Percentiles rank a stretch among this genome's conserved stretches.
Evolutionary conservation across 306 rosid species (phyloP).

Genomic region (Calophaca sinica): DNA sequence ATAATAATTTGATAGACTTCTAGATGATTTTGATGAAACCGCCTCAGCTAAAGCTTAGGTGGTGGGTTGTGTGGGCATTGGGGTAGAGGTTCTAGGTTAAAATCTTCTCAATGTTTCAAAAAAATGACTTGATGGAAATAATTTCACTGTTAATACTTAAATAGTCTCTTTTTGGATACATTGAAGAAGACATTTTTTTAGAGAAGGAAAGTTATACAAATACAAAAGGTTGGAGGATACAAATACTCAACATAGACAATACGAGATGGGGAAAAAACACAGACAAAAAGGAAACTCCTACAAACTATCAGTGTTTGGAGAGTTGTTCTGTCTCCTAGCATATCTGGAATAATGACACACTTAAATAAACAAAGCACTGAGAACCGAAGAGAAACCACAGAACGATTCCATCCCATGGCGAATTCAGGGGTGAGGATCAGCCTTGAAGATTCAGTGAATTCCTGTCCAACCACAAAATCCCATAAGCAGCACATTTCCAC

Average conservation of each 20-base stretch:
- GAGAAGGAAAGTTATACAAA: slow-evolving; percentile 5
- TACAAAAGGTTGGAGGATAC: background rate
- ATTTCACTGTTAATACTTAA: background rate
- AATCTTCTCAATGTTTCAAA: background rate
- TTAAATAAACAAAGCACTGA: background rate
- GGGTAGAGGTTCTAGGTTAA: slow-evolving; percentile 28
- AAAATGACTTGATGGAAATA: background rate
- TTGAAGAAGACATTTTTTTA: background rate
- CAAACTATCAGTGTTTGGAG: slow-evolving; percentile 5
- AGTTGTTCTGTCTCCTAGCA: background rate
- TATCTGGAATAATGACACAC: background rate
- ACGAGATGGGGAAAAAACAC: background rate
- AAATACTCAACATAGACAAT: background rate
- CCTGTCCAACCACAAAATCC: background rate
- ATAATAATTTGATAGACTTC: slow-evolving; percentile 13
- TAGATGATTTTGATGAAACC: slow-evolving; percentile 8
- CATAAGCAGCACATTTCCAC: background rate
- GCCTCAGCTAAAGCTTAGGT: slow-evolving; percentile 32
- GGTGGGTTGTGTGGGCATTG: slow-evolving; percentile 13
- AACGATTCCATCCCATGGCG: slow-evolving; percentile 3
- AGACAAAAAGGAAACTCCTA: background rate
- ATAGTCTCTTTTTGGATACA: background rate
- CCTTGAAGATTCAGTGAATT: slow-evolving; percentile 5
- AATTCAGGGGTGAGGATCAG: background rate
- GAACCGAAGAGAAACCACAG: background rate